Conservation (phyloP, 148 eudicot species). For the Chenopodium formosanum region DNA sequence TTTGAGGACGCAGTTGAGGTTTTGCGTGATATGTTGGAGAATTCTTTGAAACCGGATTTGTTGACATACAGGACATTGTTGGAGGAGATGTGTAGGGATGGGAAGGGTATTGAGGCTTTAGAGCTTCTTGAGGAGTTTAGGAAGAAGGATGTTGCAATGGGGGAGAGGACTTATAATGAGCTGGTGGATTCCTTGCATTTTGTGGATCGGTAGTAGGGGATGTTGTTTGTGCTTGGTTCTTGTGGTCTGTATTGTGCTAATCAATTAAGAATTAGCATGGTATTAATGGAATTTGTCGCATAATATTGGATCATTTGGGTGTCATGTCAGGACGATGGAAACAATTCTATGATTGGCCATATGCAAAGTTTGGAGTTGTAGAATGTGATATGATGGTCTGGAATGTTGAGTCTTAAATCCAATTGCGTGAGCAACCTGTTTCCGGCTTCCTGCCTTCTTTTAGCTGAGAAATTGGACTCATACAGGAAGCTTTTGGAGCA, state of each 20-base stretch:
- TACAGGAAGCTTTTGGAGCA: background rate
- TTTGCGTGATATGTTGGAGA: slow-evolving; percentile 64
- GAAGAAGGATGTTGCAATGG: slow-evolving; percentile 66
- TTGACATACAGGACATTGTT: slow-evolving; percentile 75
- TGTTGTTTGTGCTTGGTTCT: background rate
- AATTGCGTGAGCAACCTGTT: background rate
- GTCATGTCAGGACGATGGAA: background rate
- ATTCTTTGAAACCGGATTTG: slow-evolving; percentile 63
- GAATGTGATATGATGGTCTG: background rate
- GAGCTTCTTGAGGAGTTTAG: slow-evolving; percentile 70
- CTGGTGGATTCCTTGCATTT: slow-evolving; percentile 66
- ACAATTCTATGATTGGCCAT: background rate
- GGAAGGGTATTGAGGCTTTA: slow-evolving; percentile 64
- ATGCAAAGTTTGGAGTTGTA: background rate
- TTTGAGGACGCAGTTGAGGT: slow-evolving; percentile 58
- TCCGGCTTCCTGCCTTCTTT: background rate
- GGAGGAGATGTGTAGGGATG: slow-evolving; percentile 84
- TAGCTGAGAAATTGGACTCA: background rate
- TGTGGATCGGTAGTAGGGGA: slow-evolving; percentile 34
- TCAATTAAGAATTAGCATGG: background rate
- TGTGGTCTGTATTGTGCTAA: background rate
- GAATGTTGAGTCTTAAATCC: background rate
- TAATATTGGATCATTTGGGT: background rate
- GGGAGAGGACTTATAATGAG: slow-evolving; percentile 55
- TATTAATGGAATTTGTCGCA: background rate